Base-by-base conservation (phyloP, 768 basidiomycete genomes). In the Amanita thiersii region DNA sequence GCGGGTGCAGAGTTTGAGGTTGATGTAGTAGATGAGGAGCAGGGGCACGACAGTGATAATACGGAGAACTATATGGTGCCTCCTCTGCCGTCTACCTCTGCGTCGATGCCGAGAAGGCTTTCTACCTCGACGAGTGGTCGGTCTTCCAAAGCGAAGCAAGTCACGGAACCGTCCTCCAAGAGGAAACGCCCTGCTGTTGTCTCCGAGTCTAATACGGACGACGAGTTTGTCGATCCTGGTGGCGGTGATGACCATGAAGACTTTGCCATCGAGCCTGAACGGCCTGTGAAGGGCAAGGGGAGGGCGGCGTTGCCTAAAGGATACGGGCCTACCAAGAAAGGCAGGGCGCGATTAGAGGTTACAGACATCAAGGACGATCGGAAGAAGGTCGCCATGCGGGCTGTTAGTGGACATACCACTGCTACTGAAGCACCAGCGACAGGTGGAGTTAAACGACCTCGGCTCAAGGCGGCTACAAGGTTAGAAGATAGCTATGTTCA, bases 251-350 rank as follows among this genome's bases (percentile, higher is more conserved):
- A 54, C 15, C 46, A 46, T 24, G 53, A 53, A 4, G 42, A 43
- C 17, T 29, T 36, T 28, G 24, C 26, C 12, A 35, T 26, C 14
- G 50, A 52, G n/a, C 45, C 50, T 29, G 47, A 53, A 1, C 53
- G 49, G 23, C 51, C 52, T 17, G 37, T 47, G 18, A 66, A 65
- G 43, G 59, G 52, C 34, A 69, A 65, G 39, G 50, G 43, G 26
- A 60, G 53, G 43, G 42, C 46, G 5, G 23, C 33, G 5, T 24
- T 45, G 2, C 26, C 24, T 8, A 50, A 50, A 33, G 40, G 37
- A 20, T 34, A 39, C 12, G 40, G 39, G 21, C 35, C 37, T 11
- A 28, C 42, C 19, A 52, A 44, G 23, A 47, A 48, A 21, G 38
- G 43, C 25, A 39, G 37, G 36, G 30, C 26, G 21, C 47, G 43